Evolutionary conservation across 2,329 filamentous ascomycete genomes (phyloP).

Genomic region (Phialophora expanda): DNA sequence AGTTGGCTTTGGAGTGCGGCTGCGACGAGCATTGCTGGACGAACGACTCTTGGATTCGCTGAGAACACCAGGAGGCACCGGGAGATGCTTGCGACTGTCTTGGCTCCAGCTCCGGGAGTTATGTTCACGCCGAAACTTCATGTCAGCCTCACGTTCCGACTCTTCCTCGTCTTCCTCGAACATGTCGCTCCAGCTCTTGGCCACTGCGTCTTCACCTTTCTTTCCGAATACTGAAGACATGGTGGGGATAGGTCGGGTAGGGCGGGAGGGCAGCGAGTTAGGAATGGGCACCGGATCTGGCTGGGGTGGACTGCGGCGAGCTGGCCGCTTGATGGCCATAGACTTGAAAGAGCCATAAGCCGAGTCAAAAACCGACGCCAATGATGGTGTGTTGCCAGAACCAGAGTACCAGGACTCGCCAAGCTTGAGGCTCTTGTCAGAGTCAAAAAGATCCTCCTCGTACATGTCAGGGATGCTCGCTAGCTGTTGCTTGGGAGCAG

Average conservation of each 20-base stretch:
- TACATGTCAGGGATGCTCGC: constrained; percentile 83
- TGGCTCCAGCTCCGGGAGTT: constrained; percentile 81
- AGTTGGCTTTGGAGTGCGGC: constrained; percentile 58
- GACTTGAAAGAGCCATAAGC: constrained; percentile 84
- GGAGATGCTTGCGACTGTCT: constrained; percentile 64
- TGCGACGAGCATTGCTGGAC: constrained; percentile 55
- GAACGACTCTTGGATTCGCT: constrained; percentile 61
- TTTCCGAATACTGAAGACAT: constrained; percentile 79
- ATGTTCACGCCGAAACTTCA: constrained; percentile 65
- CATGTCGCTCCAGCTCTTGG: constrained; percentile 99
- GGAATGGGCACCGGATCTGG: constrained; percentile 73
- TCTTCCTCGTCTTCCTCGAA: constrained; percentile 93
- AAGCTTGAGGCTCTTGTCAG: constrained; percentile 60
- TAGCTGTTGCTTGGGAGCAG: constrained; percentile 77
- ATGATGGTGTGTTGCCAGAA: constrained; percentile 76
- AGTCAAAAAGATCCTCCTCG: constrained; percentile 84
- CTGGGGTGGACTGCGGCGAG: constrained; percentile 51
- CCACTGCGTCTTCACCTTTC: constrained; percentile 76
- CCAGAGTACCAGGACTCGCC: constrained; percentile 77
- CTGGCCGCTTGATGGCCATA: constrained; percentile 56
- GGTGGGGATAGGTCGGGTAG: constrained; percentile 71
- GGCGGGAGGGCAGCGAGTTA: constrained; percentile 72
- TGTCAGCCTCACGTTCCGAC: constrained; percentile 64
- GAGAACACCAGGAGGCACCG: constrained; percentile 58
- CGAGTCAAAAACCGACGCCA: constrained; percentile 84